Evolutionary conservation across 2,329 filamentous ascomycete genomes (phyloP).

Genomic region (Capronia americana): DNA sequence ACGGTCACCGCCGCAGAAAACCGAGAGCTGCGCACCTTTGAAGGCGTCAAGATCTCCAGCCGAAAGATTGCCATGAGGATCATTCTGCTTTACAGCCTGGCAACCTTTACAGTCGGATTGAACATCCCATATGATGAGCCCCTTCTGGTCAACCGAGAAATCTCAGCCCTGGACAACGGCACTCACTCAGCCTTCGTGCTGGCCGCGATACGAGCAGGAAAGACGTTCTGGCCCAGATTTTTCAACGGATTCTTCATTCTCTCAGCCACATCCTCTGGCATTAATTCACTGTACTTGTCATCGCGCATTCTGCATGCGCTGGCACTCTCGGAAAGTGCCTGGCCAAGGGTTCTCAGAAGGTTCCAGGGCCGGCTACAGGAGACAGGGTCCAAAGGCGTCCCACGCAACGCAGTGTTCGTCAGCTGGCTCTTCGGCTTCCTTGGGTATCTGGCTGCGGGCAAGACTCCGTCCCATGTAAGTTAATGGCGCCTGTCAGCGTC

Average conservation of each 20-base stretch:
- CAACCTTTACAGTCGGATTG: slow-evolving; percentile 51
- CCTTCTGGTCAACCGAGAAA: slow-evolving; percentile 41
- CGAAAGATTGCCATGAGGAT: slow-evolving; percentile 53
- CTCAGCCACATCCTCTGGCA: slow-evolving; percentile 51
- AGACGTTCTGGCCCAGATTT: slow-evolving; percentile 49
- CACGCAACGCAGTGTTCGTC: slow-evolving; percentile 47
- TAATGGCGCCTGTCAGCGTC: not conserved
- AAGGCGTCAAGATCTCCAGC: slow-evolving; percentile 55
- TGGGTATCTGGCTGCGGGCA: slow-evolving; percentile 30
- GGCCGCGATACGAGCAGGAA: slow-evolving; percentile 49
- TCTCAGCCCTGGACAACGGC: slow-evolving; percentile 43
- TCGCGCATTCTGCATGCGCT: slow-evolving; percentile 54
- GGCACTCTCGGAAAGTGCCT: slow-evolving; percentile 39
- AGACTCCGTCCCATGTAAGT: slow-evolving; percentile 14
- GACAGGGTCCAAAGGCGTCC: slow-evolving; percentile 48
- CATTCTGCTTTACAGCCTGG: slow-evolving; percentile 52
- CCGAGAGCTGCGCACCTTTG: slow-evolving; percentile 45
- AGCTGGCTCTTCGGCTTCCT: slow-evolving; percentile 49
- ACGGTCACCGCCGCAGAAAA: slow-evolving; percentile 54
- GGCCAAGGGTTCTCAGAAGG: slow-evolving; percentile 10
- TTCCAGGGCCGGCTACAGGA: slow-evolving; percentile 45
- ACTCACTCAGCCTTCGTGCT: slow-evolving; percentile 50
- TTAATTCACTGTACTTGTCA: slow-evolving; percentile 53
- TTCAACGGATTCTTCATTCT: slow-evolving; percentile 56
- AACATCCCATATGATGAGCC: slow-evolving; percentile 52